phyloP scores from a whole-genome alignment of 768 basidiomycete species.

The Podaxis pistillaris region DNA sequence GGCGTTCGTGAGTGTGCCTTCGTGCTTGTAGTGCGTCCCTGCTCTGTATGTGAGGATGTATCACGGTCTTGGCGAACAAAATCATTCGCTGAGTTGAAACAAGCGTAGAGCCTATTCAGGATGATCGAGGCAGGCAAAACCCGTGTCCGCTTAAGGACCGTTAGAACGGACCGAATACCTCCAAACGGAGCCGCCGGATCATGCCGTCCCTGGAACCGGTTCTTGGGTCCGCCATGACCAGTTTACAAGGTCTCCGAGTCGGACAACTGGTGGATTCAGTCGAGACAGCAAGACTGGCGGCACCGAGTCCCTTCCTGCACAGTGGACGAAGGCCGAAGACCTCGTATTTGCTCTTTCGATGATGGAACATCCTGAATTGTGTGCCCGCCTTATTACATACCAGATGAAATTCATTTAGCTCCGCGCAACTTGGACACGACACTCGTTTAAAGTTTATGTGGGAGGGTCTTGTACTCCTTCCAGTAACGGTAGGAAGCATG shows the following conservation, averaged over 20 bases:
- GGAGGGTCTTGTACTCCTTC: neutral
- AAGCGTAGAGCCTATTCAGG: neutral
- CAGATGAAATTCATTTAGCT: neutral
- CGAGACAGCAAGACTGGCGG: neutral
- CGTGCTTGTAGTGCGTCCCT: neutral
- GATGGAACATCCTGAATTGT: neutral
- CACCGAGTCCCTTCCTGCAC: neutral
- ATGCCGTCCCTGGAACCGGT: neutral
- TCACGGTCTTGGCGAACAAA: neutral
- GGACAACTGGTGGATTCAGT: neutral
- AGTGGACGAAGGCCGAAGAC: neutral
- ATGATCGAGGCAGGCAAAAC: neutral
- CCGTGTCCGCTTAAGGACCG: neutral
- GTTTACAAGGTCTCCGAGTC: slow-evolving; percentile 7
- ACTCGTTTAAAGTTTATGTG: neutral
- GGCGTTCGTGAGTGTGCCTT: neutral
- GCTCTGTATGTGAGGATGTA: neutral
- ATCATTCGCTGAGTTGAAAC: slow-evolving; percentile 2
- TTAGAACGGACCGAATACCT: neutral
- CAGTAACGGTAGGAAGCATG: neutral
- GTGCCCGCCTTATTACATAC: neutral
- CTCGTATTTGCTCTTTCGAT: neutral
- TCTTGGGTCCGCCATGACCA: neutral
- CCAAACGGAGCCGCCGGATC: slow-evolving; percentile 10
- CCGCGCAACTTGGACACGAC: neutral